phyloP scores from a whole-genome alignment of 139 green algal genomes.

The Medakamo hakoo region DNA sequence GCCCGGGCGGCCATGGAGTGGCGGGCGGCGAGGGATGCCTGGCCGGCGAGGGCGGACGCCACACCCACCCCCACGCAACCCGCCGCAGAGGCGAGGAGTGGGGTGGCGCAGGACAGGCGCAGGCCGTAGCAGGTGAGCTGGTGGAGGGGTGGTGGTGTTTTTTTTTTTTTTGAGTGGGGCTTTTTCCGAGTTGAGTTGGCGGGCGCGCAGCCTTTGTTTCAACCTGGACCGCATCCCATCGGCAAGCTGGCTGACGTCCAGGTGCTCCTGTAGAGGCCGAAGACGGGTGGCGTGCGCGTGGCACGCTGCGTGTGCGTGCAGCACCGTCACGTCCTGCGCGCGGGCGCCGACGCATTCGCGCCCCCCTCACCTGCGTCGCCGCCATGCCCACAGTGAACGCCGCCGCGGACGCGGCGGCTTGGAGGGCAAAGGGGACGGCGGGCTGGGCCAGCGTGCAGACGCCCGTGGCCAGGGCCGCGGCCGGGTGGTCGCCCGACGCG shows the following conservation, averaged over 20 bases:
- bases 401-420: constrained; percentile 11
- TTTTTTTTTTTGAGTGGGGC: no score
- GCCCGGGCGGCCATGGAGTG: neutral
- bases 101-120: constrained; percentile 49
- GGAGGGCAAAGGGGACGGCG: constrained; percentile 11
- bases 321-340: neutral
- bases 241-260: no score
- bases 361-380: constrained; percentile 4
- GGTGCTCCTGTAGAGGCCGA: no score
- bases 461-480: no score
- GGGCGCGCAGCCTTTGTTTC: no score
- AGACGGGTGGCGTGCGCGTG: no score
- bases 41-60: constrained; percentile 33
- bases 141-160: no score
- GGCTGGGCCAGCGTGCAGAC: constrained; percentile 4
- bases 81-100: constrained; percentile 25
- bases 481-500: no score
- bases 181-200: no score
- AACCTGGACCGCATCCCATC: no score
- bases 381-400: constrained; percentile 17
- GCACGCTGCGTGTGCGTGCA: neutral
- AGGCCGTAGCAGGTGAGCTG: constrained; percentile 21
- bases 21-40: constrained; percentile 18
- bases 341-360: neutral
- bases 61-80: constrained; percentile 36